Conservation (phyloP, 805 yeast species). For the Starmerella stigmatis region DNA sequence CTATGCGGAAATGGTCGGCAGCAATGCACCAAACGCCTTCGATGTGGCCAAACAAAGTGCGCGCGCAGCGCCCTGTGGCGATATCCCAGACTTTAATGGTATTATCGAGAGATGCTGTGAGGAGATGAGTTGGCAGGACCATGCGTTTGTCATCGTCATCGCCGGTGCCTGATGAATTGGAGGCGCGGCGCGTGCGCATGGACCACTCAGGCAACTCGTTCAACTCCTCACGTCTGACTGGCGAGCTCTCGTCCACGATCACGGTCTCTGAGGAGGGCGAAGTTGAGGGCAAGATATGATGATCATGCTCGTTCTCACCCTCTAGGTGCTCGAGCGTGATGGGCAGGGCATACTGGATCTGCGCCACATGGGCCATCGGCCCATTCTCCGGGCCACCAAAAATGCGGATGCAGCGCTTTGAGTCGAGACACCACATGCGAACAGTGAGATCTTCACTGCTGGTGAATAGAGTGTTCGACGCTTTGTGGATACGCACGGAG, state of each 20-base stretch:
- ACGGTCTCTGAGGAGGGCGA: not conserved
- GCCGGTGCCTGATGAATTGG: not conserved
- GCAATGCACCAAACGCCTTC: constrained; percentile 98
- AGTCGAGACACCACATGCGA: constrained; percentile 84
- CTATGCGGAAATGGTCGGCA: constrained; percentile 88
- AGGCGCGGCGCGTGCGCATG: not conserved
- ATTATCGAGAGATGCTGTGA: constrained; percentile 83
- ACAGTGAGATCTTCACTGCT: constrained; percentile 89
- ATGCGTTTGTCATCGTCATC: constrained; percentile 27
- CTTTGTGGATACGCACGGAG: constrained; percentile 74
- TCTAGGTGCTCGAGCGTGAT: constrained; percentile 60
- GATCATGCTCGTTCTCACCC: constrained; percentile 33
- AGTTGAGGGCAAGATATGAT: constrained; percentile 9
- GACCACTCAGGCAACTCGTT: constrained; percentile 1
- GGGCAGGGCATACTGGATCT: constrained; percentile 86
- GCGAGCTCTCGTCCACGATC: not conserved
- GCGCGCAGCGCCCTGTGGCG: constrained; percentile 69
- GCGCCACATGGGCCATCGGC: constrained; percentile 72
- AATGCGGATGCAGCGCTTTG: constrained; percentile 66
- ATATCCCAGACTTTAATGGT: constrained; percentile 92
- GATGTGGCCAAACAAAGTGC: constrained; percentile 95
- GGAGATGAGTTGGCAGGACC: constrained; percentile 57
- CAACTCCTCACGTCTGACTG: not conserved
- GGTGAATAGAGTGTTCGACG: constrained; percentile 67
- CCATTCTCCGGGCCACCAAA: constrained; percentile 55